Base-by-base conservation (phyloP, 2,329 filamentous ascomycete species). In the Rhinocladiella similis region DNA sequence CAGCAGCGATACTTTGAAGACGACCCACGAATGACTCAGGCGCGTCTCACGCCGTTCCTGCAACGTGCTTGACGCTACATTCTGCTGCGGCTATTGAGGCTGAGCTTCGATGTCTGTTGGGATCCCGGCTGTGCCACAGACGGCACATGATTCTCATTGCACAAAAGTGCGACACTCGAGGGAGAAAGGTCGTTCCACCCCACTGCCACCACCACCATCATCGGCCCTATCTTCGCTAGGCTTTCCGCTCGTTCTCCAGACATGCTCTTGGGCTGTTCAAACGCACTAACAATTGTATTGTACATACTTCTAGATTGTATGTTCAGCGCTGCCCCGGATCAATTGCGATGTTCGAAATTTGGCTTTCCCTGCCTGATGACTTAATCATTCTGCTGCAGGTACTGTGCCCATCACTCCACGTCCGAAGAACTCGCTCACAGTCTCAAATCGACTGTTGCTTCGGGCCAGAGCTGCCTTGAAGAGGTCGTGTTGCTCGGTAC, bases 361-460 rank as follows among this genome's bases (percentile, higher is more conserved):
- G 14, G 6, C 13, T 27, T 29, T 29, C 6, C 10, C 5, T 19
- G 12, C 18, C 35, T 25, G 47, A 53, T 39, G 27, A 50, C 45
- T 27, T 35, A 42, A 49, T 60, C 56, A 59, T 38, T 61, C 63
- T 33, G 42, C 52, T 19, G 57, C 38, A 14, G 55, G 54, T 12
- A 51, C 47, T 16, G 55, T 54, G 18, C 50, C 83, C 91, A 97
- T 96, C 3, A 97, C 91, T 1, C 94, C 93, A 55, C 92, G 79
- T 1, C 92, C 93, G 78, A 96, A 97, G 84, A 94, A 99, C 69
- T 96, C 91, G 58, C 91, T 90, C 54, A 97, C 83, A 1, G 91
- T 93, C n/a, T 84, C 89, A 72, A 97, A 97, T 50, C 89, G 82
- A 47, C 61, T 59, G 38, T 86, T 85, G 53, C 89, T 90, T 62